Base-by-base conservation (phyloP, 2,329 filamentous ascomycete genomes). In the Alternaria incomplexa region DNA sequence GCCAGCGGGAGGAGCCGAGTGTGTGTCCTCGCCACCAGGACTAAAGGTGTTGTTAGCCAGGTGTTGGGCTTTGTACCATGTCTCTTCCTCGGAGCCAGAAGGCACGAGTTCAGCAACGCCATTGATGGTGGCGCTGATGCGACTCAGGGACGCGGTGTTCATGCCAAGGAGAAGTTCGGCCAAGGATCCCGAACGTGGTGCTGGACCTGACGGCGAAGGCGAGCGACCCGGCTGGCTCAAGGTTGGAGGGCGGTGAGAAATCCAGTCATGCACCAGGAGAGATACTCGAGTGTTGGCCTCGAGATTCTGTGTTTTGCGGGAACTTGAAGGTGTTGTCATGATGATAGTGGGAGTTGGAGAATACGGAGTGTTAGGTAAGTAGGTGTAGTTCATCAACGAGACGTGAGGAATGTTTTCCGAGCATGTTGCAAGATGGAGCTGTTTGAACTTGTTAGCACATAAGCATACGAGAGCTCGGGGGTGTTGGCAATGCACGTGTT, bases 301-400 rank as follows among this genome's bases (percentile, higher is more conserved):
- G 12, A 98, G 88, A 79, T 97, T 97, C 72, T 89, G 87, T 28
- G 89, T 93, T 82, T 95, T 96, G 71, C 89, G 90, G 36, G 90
- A 93, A 60, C 89, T 87, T 1, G 90, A 89, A 71, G 93, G 93
- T 48, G 91, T 96, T 59, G 96, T 98, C 85, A 98, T 91, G 77
- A 98, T 96, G 67, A 93, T 91, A n/a, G 93, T 80, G 13, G 83
- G 83, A 55, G 86, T 77, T 43, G 88, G 86, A 80, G 89, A 91
- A 43, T 89, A 90, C 15, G 91, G 92, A 12, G 75, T 75, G 6
- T 86, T 89, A 43, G 93, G 91, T 22, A 99, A 91, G 82, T 97
- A 98, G 76, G 96, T 98, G 84, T 98, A 98, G 85, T 97, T 97
- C 96, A 99, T 99, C 68, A 99, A 89, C 40, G 93, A 96, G 69